phyloP scores from a whole-genome alignment of 2,329 filamentous ascomycete genomes.

The Ophiostoma montium region DNA sequence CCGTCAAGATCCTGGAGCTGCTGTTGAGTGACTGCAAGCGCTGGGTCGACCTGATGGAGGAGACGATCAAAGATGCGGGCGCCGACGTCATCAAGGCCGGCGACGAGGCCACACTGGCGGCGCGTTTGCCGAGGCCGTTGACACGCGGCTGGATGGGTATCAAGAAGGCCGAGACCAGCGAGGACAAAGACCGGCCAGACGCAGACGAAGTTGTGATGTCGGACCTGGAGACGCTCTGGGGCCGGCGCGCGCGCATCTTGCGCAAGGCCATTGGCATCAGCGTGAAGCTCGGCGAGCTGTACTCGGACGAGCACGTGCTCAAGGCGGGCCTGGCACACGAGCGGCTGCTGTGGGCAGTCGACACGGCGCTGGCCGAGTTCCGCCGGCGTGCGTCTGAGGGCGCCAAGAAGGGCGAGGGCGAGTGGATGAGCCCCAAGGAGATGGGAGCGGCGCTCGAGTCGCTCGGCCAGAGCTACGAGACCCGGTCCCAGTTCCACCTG shows the following conservation, averaged over 20 bases:
- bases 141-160: not conserved
- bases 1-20: constrained; percentile 67
- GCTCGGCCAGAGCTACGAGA: constrained; percentile 63
- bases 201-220: constrained; percentile 3
- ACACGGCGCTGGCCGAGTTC: constrained; percentile 63
- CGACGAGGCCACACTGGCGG: not conserved
- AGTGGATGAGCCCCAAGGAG: constrained; percentile 57
- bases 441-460: constrained; percentile 63
- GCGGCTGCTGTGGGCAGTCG: constrained; percentile 65
- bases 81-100: constrained; percentile 19
- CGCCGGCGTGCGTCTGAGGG: constrained; percentile 52
- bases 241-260: constrained; percentile 51
- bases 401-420: constrained; percentile 53
- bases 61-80: constrained; percentile 17
- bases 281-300: constrained; percentile 75
- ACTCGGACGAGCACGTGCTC: constrained; percentile 61
- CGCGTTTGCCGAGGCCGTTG: constrained; percentile 6
- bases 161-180: not conserved
- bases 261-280: constrained; percentile 61
- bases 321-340: constrained; percentile 63
- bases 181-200: not conserved
- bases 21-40: constrained; percentile 53
- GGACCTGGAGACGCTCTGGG: constrained; percentile 34
- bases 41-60: constrained; percentile 44
- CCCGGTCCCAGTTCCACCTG: constrained; percentile 61